Evolutionary conservation across 495 filamentous ascomycete species (phyloP).

Genomic region (Letharia columbiana): DNA sequence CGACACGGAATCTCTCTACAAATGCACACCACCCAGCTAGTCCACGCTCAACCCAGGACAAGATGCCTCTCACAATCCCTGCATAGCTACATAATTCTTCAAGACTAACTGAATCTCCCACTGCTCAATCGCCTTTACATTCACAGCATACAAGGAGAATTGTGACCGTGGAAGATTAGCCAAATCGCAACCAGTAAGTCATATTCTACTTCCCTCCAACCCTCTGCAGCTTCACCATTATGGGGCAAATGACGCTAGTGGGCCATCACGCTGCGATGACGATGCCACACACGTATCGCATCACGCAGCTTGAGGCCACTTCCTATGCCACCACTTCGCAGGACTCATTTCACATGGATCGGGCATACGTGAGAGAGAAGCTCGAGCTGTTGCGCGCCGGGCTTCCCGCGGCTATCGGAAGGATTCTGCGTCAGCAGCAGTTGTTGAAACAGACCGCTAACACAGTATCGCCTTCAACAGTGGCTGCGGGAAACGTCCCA

Average conservation of each 20-base stretch:
- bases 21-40: neutral
- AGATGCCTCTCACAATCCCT: neutral
- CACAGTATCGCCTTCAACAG: slow-evolving; percentile 11
- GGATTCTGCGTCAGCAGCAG: neutral
- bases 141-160: neutral
- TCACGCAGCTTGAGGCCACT: neutral
- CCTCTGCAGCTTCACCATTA: neutral
- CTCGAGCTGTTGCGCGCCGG: neutral
- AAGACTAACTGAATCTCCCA: neutral
- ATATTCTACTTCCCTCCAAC: neutral
- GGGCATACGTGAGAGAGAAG: neutral
- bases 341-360: neutral
- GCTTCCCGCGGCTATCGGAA: neutral
- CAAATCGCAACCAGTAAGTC: neutral
- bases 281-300: too few relatives aligned
- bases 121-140: neutral
- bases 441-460: slow-evolving; percentile 10
- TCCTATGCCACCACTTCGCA: neutral
- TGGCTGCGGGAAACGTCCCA: slow-evolving; percentile 40
- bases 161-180: neutral
- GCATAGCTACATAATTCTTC: neutral
- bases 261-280: neutral
- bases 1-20: neutral
- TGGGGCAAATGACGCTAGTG: neutral
- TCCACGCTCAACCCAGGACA: neutral